Evolutionary conservation across 208 protist species (phyloP), one percentile per base, ranked within the genome.

Genomic region (Trypanosoma cruzi): DNA sequence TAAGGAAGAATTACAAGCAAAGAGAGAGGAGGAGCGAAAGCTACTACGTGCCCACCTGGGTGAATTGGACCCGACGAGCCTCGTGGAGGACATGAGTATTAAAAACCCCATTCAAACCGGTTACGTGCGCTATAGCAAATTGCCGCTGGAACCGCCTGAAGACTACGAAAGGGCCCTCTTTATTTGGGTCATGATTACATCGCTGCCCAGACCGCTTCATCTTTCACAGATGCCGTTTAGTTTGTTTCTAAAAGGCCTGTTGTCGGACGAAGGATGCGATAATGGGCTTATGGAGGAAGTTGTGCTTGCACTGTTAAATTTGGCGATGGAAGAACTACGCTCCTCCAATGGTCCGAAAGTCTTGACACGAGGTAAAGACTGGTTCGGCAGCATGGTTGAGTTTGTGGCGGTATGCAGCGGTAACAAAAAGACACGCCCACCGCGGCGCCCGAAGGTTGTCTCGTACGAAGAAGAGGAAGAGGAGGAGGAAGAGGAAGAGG

Each of bases 241-340:
- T 22, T 68, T 84, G 10, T 96, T 96, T 77, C 24, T 93, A 11
- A 89, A 85, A 53, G 84, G 82, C 11, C 55, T 96, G 29, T 26
- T 78, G 14, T 75, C 80, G 46, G 77, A 91, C 44, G 81, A 90
- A 22, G 73, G 90, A 63, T 73, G 77, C 48, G 75, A 63, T 11
- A 94, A 96, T 64, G 85, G 85, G 0, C 75, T 96, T 26, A 96
- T 96, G 84, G 86, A 93, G 64, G 91, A 96, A 68, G 67, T 94
- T 64, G 81, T 76, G 13, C 66, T 53, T 29, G 84, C 82, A 32
- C 55, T 94, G 54, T 50, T 94, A 4, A 81, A 87, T 14, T 76
- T 92, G 20, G 65, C 61, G 4, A 79, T 93, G 26, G 82, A 88
- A 60, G 74, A 74, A 59, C 68, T 85, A 34, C 81, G 81, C 29